Evolutionary conservation across 1,284 basidiomycete species (phyloP).

Genomic region (Golubevia pallescens): DNA sequence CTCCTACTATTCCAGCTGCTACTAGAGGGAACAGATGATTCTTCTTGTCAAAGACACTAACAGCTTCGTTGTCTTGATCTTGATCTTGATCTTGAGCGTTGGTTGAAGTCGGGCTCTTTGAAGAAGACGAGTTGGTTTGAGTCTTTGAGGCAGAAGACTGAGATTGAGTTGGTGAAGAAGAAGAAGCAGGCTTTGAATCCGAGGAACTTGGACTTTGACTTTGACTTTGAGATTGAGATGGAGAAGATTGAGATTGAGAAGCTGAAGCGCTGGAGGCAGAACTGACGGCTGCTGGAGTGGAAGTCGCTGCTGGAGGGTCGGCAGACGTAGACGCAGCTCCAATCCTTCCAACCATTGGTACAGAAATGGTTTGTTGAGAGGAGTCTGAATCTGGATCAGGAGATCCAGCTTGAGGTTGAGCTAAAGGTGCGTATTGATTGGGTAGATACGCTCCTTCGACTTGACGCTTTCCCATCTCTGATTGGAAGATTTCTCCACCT

Average conservation of each 20-base stretch:
- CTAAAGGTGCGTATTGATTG: background rate
- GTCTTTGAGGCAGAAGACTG: background rate
- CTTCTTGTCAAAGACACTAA: conserved; percentile 2
- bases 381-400: background rate
- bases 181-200: background rate
- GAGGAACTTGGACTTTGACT: no score
- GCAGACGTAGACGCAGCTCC: background rate
- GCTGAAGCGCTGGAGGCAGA: background rate
- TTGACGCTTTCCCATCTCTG: background rate
- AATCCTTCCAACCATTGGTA: background rate
- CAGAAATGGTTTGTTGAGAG: background rate
- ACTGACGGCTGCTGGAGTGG: background rate
- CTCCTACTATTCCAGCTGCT: conserved; percentile 18
- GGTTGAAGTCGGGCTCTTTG: background rate
- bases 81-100: background rate
- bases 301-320: background rate
- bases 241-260: background rate
- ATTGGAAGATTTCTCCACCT: background rate
- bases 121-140: background rate
- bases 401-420: background rate
- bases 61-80: background rate
- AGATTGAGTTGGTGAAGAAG: background rate
- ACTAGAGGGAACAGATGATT: conserved; percentile 37
- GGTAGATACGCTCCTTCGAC: background rate
- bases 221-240: background rate